These are phyloP conservation scores for Phytophthora citrophthora DNA, from an alignment of 352 stramenopile species.

Conservation along the genomic window DNA sequence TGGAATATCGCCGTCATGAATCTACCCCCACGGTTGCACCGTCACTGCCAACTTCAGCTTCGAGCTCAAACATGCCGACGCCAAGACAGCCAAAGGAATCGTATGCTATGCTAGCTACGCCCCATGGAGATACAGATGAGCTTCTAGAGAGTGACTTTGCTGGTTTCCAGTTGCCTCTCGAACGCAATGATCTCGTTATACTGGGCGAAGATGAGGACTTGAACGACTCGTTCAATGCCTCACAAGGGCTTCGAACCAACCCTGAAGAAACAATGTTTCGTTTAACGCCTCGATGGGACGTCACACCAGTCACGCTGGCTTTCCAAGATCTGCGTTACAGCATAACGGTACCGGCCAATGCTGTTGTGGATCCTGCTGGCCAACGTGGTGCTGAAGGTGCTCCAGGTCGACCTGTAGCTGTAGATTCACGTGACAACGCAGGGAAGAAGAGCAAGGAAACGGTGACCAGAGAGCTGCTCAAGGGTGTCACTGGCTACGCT, in stretches of 20 bases:
- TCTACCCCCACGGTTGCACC: constrained; percentile 4
- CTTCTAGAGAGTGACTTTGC: constrained; percentile 36
- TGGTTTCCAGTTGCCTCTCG: constrained; percentile 7
- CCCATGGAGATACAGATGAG: constrained; percentile 30
- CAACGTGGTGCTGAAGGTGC: constrained; percentile 27
- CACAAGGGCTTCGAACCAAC: constrained; percentile 25
- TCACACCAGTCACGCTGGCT: constrained; percentile 46
- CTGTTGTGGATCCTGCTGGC: constrained; percentile 13
- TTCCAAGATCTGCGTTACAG: constrained; percentile 55
- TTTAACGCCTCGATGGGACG: constrained; percentile 34
- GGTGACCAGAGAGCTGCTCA: constrained; percentile 63
- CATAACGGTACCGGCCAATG: constrained; percentile 28
- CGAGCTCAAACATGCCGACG: constrained; percentile 11
- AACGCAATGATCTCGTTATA: constrained; percentile 15
- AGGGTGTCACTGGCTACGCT: constrained; percentile 80
- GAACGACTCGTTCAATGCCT: constrained; percentile 28
- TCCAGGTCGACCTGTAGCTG: constrained; percentile 27
- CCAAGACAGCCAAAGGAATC: constrained; percentile 39
- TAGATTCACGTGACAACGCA: constrained; percentile 49
- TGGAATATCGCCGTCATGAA: constrained; percentile 48
- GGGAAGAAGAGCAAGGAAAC: constrained; percentile 53
- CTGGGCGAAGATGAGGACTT: constrained; percentile 9
- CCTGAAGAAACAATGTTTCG: constrained; percentile 25
- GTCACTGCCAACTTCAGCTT: constrained; percentile 10
- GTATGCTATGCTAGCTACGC: constrained; percentile 41